Evolutionary conservation across 2,329 filamentous ascomycete genomes (phyloP).

Genomic region (Colletotrichum lupini): DNA sequence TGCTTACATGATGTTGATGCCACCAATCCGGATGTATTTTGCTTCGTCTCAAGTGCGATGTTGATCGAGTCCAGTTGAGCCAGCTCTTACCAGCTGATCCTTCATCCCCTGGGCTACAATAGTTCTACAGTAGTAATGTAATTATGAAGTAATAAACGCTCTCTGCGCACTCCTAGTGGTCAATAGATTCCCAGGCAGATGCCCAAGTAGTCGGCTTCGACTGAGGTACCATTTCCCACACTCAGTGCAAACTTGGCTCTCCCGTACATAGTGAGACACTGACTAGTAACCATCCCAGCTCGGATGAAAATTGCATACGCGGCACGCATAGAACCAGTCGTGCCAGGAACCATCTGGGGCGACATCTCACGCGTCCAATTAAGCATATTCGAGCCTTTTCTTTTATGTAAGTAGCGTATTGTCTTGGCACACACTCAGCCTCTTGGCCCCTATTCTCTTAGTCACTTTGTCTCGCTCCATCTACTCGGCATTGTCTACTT

Average conservation of each 20-base stretch:
- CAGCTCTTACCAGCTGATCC: not conserved
- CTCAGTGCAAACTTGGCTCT: not conserved
- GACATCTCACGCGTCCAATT: not conserved
- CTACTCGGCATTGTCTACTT: too few species aligned
- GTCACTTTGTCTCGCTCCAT: too few species aligned
- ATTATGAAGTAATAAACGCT: too few species aligned
- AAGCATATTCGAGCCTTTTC: not conserved
- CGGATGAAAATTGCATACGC: not conserved
- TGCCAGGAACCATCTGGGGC: not conserved
- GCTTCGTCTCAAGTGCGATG: not conserved
- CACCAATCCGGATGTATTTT: too few species aligned
- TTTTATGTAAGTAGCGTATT: not conserved
- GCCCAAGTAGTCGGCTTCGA: not conserved
- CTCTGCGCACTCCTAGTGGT: not conserved
- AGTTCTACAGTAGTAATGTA: too few species aligned
- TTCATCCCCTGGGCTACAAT: not conserved
- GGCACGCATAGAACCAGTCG: not conserved
- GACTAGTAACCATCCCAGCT: not conserved
- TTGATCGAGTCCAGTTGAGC: accelerated
- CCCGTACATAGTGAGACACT: not conserved
- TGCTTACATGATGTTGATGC: not conserved
- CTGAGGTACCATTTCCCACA: not conserved
- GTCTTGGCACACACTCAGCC: too few species aligned
- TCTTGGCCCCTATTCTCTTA: too few species aligned
- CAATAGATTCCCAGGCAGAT: not conserved